Base-by-base conservation (phyloP, 768 basidiomycete genomes). In the Rhodotorula paludigena region DNA sequence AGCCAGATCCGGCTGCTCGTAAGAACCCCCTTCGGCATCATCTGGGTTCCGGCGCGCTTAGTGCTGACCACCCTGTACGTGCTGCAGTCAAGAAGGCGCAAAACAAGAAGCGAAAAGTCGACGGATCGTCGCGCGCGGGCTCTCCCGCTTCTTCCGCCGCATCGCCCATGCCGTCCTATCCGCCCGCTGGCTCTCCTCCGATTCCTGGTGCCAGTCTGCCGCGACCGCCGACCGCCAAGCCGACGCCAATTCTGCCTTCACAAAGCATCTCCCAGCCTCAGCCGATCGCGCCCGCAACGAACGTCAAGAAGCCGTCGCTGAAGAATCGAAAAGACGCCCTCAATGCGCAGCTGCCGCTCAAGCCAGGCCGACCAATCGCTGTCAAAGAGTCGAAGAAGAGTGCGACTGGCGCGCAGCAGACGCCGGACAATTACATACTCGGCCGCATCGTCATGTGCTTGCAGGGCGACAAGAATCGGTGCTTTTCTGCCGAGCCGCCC, bases 361-460 rank as follows among this genome's bases (percentile, higher is more conserved):
- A 65, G 32, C 74, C 77, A 2, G 80, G 80, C 0, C 33, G 81
- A 30, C 76, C 69, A 51, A 78, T 81, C 45, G 78, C 78, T 0
- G 80, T 80, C 73, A 76, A 72, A 52, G 68, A 74, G 57, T 78
- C 53, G 66, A 73, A 66, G 63, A 63, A 33, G 56, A 32, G n/a
- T n/a, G n/a, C 4, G 36, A 15, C 30, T 53, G 45, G 48, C n/a
- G n/a, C 30, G 35, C 47, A 47, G 14, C 64, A 36, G 38, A 39
- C 30, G 25, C 76, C 73, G 41, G 76, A 77, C 16, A 77, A 74
- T 9, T 81, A 79, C 78, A 81, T 81, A 57, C 64, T 80, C 58
- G 80, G 79, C 3, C 72, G 73, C n/a, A 71, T 81, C 35, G 69
- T 77, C 36, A 61, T 57, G 33, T 77, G 74, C 67, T 72, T 79